Base-by-base conservation (phyloP, 345 rosid genomes). In the Boechera stricta region DNA sequence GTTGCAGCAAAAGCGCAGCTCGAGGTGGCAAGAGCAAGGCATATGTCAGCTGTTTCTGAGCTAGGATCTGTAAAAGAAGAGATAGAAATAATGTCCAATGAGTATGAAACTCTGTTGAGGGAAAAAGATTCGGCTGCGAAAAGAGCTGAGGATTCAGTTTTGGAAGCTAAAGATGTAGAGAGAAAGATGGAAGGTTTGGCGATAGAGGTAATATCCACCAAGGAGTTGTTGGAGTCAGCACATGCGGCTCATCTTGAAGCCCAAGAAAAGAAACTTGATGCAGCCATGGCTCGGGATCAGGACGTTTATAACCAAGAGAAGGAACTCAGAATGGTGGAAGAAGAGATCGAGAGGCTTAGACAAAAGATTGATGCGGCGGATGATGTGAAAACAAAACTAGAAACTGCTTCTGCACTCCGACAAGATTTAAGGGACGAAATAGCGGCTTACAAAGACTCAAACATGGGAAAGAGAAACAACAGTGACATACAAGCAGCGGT, bases 1-100 rank as follows among this genome's bases (percentile, higher is more conserved):
- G 89, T 92, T 29, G 99, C 96, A 32, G 89, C 92, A 21, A 95
- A 88, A 89, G 81, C 92, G 2, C 98, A 95, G 82, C 89, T 92
- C 51, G 94, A 92, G 83, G 97, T 95, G 66, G 98, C 99, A 71
- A 91, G 82, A 88, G 83, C 88, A 48, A 89, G 99, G 79, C 85
- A 95, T 72, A 31, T 81, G 2, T 84, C 94, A 16, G 97, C 99
- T 6, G 80, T 88, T 82, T 79, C 92, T 4, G 99, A 95, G 80
- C 80, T 92, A 54, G 71, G 85, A 73, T 75, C 84, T 5, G 81
- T 92, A 55, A 89, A 79, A 63, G 89, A 89, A 35, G 97, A 90
- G 87, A 66, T 92, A 76, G 84, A 85, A 77, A 68, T 85, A 32
- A 71, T 92, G 48, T 61, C 61, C 3, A 82, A 71, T 59, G 97